Base-by-base conservation (phyloP, 2,329 filamentous ascomycete genomes). In the Boeremia exigua region DNA sequence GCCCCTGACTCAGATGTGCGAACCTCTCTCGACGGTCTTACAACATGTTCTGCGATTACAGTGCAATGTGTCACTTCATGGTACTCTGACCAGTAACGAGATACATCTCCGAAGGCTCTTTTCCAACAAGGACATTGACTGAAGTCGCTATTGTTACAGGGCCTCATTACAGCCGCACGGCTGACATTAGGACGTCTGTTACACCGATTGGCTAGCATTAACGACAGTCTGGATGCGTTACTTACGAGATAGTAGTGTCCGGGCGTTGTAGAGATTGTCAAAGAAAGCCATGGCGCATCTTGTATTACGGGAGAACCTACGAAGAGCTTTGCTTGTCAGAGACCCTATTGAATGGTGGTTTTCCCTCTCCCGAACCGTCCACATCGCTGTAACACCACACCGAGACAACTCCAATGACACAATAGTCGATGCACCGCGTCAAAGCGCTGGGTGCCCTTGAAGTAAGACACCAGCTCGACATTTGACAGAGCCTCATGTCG, bases 291-390 rank as follows among this genome's bases (percentile, higher is more conserved):
- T n/a, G 17, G 19, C 30, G 7, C 17, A 9, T 14, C 29, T 28
- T 25, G 33, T 37, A 28, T 33, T n/a, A 42, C 54, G 11, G 25
- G 38, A 25, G 19, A 8, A 39, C 17, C 19, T 27, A 23, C 39
- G n/a, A 36, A 19, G 12, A 7, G 25, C 29, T 38, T 23, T 4
- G 14, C 33, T 15, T 27, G 14, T 54, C 40, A 39, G 33, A 23
- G 25, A 44, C 45, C 14, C 30, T 42, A 47, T 50, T 47, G 29
- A 37, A 54, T 14, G 32, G 11, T 25, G 30, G 14, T 55, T 19
- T 48, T 51, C 37, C 48, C 43, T 46, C 29, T 55, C 48, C 34
- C 49, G 54, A 45, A 54, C 46, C 39, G 40, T 34, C 42, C 46
- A 58, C 39, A 48, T 56, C 33, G 48, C 47, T 34, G 48, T 53